A percentile compares a stretch with the other conserved stretches of the same genome.
Evolutionary conservation across 2,329 filamentous ascomycete genomes (phyloP).

Genomic region (Trichoderma afroharzianum): DNA sequence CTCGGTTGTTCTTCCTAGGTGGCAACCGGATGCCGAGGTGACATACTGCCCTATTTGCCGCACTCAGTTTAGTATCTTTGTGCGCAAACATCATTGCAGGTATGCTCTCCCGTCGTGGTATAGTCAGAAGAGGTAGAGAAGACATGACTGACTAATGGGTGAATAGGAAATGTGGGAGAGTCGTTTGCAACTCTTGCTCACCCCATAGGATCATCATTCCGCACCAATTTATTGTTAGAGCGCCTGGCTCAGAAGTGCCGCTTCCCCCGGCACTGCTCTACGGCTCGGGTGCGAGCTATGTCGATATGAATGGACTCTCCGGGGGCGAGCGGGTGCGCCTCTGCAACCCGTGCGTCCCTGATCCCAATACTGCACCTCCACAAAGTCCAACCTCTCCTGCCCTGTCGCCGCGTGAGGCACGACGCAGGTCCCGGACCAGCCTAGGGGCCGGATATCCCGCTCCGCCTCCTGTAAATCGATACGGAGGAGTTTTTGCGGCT

Average conservation of each 20-base stretch:
- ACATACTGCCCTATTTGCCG: conserved; percentile 80
- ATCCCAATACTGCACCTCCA: conserved; percentile 57
- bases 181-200: conserved; percentile 86
- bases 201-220: conserved; percentile 95
- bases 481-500: conserved; percentile 37
- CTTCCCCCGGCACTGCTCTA: conserved; percentile 35
- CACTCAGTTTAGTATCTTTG: conserved; percentile 76
- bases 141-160: conserved; percentile 19
- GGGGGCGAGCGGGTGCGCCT: conserved; percentile 57
- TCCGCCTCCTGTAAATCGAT: conserved; percentile 28
- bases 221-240: conserved; percentile 84
- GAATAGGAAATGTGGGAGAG: conserved; percentile 78
- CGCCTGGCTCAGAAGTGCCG: conserved; percentile 50
- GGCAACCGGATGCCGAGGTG: conserved; percentile 86
- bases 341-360: conserved; percentile 60
- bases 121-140: background rate
- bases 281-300: conserved; percentile 38
- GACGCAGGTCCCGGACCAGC: conserved; percentile 46
- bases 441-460: conserved; percentile 32
- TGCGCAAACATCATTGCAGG: conserved; percentile 91
- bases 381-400: conserved; percentile 37
- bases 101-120: conserved; percentile 35
- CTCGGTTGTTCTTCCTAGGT: conserved; percentile 62
- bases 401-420: conserved; percentile 35
- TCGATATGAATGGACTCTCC: conserved; percentile 44